Evolutionary conservation across 208 protist species (phyloP), one percentile per base, ranked within the genome.

Genomic region (Trypanosoma brucei): DNA sequence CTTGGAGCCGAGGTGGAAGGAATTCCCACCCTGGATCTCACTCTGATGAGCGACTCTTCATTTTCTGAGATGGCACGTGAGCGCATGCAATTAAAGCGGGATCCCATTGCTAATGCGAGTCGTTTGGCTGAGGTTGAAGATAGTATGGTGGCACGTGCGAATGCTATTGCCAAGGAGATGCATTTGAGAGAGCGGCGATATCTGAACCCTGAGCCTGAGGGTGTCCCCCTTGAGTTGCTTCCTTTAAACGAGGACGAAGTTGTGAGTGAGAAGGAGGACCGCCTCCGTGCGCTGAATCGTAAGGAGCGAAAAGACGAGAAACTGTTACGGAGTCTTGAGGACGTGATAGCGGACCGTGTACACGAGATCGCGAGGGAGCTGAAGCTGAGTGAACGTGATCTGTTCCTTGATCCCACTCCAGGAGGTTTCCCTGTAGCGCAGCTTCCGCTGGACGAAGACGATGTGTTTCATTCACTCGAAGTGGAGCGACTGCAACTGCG

Each of bases 71-170:
- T 88, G 68, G 81, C 66, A 14, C 66, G 75, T 62, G 62, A 72
- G 31, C 81, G 78, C 45, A 62, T 68, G 3, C 48, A 46, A 37
- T 68, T 90, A 42, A 68, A 77, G 65, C 59, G 64, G 57, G 62
- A 91, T 56, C 68, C 77, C 40, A 67, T 72, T 37, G 62, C 68
- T 6, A 91, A 88, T 72, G 84, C 83, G 14, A 70, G 68, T 39
- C 75, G 72, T 62, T 90, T 91, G 48, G 76, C 72, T 68, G 78
- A 78, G n/a, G 40, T 88, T 9, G 86, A 88, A 65, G 77, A 86
- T 35, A 62, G 48, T 9, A 91, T 91, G 84, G 69, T 86, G 63
- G 75, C 72, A 8, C 82, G 79, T 60, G 83, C 82, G 1, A 58
- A 57, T 33, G 80, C 82, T 34, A 44, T 90, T 30, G 83, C 86